phyloP scores from a whole-genome alignment of 2,329 filamentous ascomycete genomes.

The Diaporthe sp. region DNA sequence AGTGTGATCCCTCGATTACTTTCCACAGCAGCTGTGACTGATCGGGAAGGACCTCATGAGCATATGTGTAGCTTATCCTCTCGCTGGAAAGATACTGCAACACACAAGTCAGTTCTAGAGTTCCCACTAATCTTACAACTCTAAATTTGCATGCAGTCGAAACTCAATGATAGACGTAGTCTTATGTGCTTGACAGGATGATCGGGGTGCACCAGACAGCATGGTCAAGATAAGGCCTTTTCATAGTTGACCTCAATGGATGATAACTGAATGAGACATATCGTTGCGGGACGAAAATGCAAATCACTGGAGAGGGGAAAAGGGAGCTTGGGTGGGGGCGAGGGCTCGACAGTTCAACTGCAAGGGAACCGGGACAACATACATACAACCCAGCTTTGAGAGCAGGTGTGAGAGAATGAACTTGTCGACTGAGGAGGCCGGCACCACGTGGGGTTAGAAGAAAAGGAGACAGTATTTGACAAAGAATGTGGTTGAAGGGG shows the following conservation, averaged over 20 bases:
- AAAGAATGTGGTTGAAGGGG: slow-evolving; percentile 14
- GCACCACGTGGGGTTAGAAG: neutral
- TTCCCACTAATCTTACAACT: neutral
- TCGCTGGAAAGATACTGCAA: neutral
- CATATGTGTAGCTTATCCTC: neutral
- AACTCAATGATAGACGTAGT: too few relatives aligned
- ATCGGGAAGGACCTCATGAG: neutral
- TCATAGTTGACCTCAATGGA: neutral
- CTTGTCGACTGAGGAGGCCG: neutral
- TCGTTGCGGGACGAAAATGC: neutral
- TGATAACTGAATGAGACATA: neutral
- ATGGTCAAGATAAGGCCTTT: neutral
- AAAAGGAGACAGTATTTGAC: neutral
- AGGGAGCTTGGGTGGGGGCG: neutral
- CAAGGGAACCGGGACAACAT: neutral
- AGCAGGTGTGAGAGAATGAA: neutral
- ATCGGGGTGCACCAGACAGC: too few relatives aligned
- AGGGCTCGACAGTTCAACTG: neutral
- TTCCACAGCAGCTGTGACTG: neutral
- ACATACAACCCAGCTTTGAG: slow-evolving; percentile 18
- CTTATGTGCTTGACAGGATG: neutral
- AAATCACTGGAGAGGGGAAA: neutral
- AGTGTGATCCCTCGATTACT: neutral
- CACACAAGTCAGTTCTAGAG: neutral
- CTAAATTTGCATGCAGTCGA: neutral